phyloP scores from a whole-genome alignment of 2,329 filamentous ascomycete species.

The Stemphylium vesicarium region DNA sequence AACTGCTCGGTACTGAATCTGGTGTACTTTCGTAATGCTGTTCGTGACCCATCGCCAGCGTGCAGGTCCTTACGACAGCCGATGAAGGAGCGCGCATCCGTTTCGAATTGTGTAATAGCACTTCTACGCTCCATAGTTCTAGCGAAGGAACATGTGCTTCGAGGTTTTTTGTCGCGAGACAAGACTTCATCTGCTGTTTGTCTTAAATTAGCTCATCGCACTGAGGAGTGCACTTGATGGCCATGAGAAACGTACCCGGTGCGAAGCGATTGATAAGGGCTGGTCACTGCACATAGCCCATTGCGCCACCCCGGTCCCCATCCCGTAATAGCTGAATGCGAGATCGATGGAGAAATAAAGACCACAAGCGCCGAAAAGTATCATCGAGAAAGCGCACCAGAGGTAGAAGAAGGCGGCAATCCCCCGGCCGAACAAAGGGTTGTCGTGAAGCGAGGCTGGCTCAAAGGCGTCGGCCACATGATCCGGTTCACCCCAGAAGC shows the following conservation, averaged over 20 bases:
- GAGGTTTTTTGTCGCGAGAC: no score
- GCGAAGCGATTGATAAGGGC: background rate
- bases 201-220: no score
- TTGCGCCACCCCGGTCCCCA: slow-evolving; percentile 12
- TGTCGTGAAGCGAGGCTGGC: background rate
- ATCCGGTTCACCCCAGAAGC: slow-evolving; percentile 17
- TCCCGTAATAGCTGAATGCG: slow-evolving; percentile 3
- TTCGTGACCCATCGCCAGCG: no score
- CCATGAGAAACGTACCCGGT: background rate
- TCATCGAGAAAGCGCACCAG: slow-evolving; percentile 7
- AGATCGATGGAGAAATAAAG: slow-evolving; percentile 11
- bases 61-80: no score
- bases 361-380: slow-evolving; percentile 2
- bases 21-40: no score
- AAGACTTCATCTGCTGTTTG: no score
- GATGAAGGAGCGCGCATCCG: no score
- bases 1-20: no score
- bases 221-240: no score
- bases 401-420: slow-evolving; percentile 6
- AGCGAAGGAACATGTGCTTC: no score
- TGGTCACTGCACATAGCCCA: slow-evolving; percentile 4
- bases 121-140: no score
- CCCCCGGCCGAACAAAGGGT: background rate
- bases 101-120: no score
- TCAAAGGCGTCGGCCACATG: background rate